phyloP scores from a whole-genome alignment of 305 asterid genomes.

The Fraxinus baroniana region DNA sequence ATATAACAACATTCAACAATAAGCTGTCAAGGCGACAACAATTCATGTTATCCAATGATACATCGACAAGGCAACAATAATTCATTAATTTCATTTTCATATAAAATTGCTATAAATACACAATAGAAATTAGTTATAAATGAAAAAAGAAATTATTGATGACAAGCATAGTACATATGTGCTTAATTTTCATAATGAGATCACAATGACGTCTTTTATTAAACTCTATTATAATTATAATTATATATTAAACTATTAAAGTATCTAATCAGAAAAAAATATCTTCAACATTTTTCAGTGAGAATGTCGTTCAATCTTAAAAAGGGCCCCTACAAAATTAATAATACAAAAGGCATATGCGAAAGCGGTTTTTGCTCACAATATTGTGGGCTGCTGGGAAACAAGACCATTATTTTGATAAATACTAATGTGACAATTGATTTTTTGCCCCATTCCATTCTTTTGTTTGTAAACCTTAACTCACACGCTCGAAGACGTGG shows the following conservation, averaged over 20 bases:
- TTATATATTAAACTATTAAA: too few relatives aligned
- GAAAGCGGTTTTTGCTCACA: conserved; percentile 37
- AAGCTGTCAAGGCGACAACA: too few relatives aligned
- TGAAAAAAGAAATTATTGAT: too few relatives aligned
- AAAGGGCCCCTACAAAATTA: neutral
- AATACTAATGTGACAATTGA: neutral
- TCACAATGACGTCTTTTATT: neutral
- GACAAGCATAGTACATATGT: neutral
- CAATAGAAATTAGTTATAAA: too few relatives aligned
- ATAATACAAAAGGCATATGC: conserved; percentile 13
- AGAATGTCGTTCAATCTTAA: neutral
- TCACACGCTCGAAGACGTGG: neutral
- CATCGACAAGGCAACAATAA: too few relatives aligned
- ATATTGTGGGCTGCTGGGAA: conserved; percentile 46
- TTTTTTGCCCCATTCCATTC: neutral
- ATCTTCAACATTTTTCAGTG: neutral
- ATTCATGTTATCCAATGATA: too few relatives aligned
- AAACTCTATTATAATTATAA: too few relatives aligned
- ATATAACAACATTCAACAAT: too few relatives aligned
- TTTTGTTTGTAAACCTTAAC: neutral
- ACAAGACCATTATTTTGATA: neutral
- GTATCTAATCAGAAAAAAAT: neutral
- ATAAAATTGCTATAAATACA: too few relatives aligned
- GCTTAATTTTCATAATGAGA: neutral
- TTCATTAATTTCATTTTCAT: too few relatives aligned